Conservation (phyloP, 2,329 filamentous ascomycete genomes). For the Rutstroemia sp. region DNA sequence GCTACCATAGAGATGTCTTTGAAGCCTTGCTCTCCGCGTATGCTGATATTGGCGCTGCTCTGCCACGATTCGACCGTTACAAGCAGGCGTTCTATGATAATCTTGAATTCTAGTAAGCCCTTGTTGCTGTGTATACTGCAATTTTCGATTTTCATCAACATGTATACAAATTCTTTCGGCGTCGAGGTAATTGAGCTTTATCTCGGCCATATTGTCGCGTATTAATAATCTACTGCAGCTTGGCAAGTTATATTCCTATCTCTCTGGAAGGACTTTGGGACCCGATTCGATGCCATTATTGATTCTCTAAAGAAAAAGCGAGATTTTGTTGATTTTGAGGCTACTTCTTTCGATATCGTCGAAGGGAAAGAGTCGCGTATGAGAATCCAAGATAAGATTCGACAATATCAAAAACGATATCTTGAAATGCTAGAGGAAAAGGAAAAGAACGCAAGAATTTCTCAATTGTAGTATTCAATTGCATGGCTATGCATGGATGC, state of each 20-base stretch:
- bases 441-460: conserved; percentile 3
- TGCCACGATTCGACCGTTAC: conserved; percentile 35
- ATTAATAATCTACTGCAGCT: background rate
- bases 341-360: conserved; percentile 11
- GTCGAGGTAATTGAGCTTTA: conserved; percentile 7
- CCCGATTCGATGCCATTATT: conserved; percentile 10
- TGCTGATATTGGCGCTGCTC: conserved; percentile 31
- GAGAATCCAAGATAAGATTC: conserved; percentile 6
- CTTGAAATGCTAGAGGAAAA: background rate
- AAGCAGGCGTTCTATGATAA: conserved; percentile 28
- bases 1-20: conserved; percentile 30
- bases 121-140: conserved; percentile 39
- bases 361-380: conserved; percentile 9
- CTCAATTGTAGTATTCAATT: conserved; percentile 8
- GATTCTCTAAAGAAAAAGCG: conserved; percentile 10
- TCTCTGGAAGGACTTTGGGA: conserved; percentile 15
- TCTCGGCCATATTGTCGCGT: no score
- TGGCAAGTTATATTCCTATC: conserved; percentile 14
- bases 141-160: conserved; percentile 41
- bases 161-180: conserved; percentile 39
- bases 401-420: background rate
- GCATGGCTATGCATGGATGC: conserved; percentile 13
- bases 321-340: conserved; percentile 15
- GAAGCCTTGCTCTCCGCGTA: conserved; percentile 37
- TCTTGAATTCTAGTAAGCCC: conserved; percentile 33